Evolutionary conservation across 768 basidiomycete genomes (phyloP), one percentile per base, ranked within the genome.

Genomic region (Calocybe cyanea): DNA sequence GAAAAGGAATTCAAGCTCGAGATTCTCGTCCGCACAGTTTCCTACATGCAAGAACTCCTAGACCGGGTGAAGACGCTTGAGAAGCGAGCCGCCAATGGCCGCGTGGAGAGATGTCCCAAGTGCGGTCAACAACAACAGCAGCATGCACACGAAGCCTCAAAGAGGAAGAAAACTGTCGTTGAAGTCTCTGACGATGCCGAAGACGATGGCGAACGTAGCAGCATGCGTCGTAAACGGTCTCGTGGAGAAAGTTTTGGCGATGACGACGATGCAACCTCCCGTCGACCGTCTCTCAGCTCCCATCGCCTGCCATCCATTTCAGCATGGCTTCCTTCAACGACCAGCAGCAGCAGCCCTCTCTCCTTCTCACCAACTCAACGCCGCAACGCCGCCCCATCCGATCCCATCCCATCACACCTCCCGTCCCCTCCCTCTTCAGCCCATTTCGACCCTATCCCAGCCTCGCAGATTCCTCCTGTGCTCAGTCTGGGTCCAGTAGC

Each of bases 1-100:
- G 87, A 85, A 56, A 88, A 88, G 59, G 91, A 94, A 65, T 94
- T 92, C 73, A 95, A 94, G 67, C 74, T 95, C 19, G 92, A 94
- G 67, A 87, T 93, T 38, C 77, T 94, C 41, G 81, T 90, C 50
- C 71, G 87, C 56, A 90, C 91, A 0, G 91, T 94, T 10, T 63
- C 78, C 1, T 90, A 83, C 64, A 76, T 93, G 65, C 75, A 85
- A 63, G 80, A 85, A 48, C 72, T 93, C 34, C 67, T 87, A 3
- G 64, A 68, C 24, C 75, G 70, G 39, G 80, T 90, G 3, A 60
- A 57, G 10, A 56, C 50, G 7, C 57, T 75, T 36, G 73, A 77
- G 49, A 46, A 41, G 19, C 57, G 58, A 43, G 54, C 28, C 2
- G 14, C 7, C 25, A 11, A 28, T n/a, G n/a, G n/a, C n/a, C n/a